phyloP scores from a whole-genome alignment of 2,329 filamentous ascomycete species.

The Alternaria angustiovoidea region DNA sequence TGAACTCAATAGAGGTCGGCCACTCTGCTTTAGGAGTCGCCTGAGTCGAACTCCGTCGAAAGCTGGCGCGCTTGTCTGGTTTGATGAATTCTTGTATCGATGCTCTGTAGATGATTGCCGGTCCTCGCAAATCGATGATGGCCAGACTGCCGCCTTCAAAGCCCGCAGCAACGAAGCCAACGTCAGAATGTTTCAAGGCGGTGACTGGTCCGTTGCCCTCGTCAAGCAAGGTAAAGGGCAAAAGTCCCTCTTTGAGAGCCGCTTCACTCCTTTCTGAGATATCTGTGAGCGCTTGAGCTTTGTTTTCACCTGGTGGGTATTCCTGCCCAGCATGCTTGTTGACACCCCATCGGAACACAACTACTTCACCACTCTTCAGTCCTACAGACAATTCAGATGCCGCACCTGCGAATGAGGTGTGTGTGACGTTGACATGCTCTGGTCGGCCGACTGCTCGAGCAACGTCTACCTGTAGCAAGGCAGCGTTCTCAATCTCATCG shows the following conservation, averaged over 20 bases:
- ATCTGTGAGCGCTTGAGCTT: slow-evolving; percentile 68
- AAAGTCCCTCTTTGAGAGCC: slow-evolving; percentile 76
- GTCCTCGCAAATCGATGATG: slow-evolving; percentile 87
- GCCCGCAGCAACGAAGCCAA: slow-evolving; percentile 88
- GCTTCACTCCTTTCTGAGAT: slow-evolving; percentile 78
- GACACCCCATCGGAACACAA: slow-evolving; percentile 86
- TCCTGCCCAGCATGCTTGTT: slow-evolving; percentile 78
- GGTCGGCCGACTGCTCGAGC: slow-evolving; percentile 82
- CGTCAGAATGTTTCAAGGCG: slow-evolving; percentile 83
- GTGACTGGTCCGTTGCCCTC: slow-evolving; percentile 84
- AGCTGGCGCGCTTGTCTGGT: slow-evolving; percentile 77
- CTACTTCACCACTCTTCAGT: slow-evolving; percentile 80
- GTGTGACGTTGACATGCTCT: slow-evolving; percentile 76
- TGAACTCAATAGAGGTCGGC: slow-evolving; percentile 86
- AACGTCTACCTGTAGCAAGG: slow-evolving; percentile 84
- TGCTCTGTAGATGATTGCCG: slow-evolving; percentile 79
- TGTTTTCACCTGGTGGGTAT: slow-evolving; percentile 60
- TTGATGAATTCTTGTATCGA: slow-evolving; percentile 77
- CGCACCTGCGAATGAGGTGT: slow-evolving; percentile 80
- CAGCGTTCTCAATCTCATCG: slow-evolving; percentile 90
- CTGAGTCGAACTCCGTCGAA: slow-evolving; percentile 65
- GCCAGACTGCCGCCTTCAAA: slow-evolving; percentile 83
- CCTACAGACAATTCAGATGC: slow-evolving; percentile 89
- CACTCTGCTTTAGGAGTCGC: slow-evolving; percentile 68
- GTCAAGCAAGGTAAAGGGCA: slow-evolving; percentile 82